Evolutionary conservation across 345 rosid genomes (phyloP).

Genomic region (Citrus mangshanensis): DNA sequence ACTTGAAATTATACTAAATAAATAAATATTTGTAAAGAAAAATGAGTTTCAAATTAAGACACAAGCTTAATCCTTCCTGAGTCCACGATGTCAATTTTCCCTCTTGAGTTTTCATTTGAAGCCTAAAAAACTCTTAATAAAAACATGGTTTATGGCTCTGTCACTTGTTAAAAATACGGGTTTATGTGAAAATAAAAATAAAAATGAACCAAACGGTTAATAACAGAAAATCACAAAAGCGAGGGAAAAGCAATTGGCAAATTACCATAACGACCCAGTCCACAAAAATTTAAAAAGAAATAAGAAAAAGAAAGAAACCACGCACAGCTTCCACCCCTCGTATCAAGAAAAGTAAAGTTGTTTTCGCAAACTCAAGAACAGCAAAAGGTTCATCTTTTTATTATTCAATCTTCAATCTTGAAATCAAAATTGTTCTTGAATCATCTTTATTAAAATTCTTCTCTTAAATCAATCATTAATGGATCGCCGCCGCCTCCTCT

Average conservation of each 20-base stretch:
- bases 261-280: neutral
- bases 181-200: neutral
- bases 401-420: conserved; percentile 1
- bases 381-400: neutral
- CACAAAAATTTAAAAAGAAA: neutral
- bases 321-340: neutral
- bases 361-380: conserved; percentile 5
- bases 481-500: conserved; percentile 34
- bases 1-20: accelerated
- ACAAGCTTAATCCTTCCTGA: too few species aligned
- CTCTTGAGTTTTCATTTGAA: too few species aligned
- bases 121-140: too few species aligned
- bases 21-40: too few species aligned
- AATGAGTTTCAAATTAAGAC: too few species aligned
- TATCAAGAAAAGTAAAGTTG: conserved; percentile 35
- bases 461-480: conserved; percentile 4
- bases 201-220: neutral
- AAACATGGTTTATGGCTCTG: too few species aligned
- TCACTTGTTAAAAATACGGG: too few species aligned
- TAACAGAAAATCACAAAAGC: neutral
- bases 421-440: too few species aligned
- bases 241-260: neutral
- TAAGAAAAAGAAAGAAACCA: neutral
- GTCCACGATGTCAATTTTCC: too few species aligned
- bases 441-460: neutral